phyloP scores from a whole-genome alignment of 2,329 filamentous ascomycete species.

The Diaporthe destruens region DNA sequence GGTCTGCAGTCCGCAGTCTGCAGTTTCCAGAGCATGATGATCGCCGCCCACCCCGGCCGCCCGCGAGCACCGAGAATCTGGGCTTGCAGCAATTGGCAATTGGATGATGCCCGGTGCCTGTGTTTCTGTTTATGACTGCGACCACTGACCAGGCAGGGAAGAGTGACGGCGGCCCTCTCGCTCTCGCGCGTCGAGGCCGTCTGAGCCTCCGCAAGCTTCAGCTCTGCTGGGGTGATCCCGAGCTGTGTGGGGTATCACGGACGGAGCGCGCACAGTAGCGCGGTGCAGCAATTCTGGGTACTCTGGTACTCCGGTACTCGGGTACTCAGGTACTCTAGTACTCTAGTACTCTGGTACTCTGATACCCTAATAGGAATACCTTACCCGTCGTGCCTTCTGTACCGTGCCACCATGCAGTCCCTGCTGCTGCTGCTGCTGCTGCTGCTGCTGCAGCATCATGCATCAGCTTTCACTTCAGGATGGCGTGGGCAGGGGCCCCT shows the following conservation, averaged over 20 bases:
- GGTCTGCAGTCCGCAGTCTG: too few relatives aligned
- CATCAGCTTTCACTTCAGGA: slow-evolving; percentile 31
- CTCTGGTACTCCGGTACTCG: background rate
- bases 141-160: background rate
- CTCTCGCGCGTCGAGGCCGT: slow-evolving; percentile 17
- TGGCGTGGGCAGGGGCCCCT: slow-evolving; percentile 18
- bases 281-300: background rate
- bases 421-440: slow-evolving; percentile 1
- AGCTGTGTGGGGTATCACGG: slow-evolving; percentile 33
- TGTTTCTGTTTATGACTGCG: background rate
- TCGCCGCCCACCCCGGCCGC: slow-evolving; percentile 14
- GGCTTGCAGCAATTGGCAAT: background rate
- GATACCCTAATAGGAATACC: background rate
- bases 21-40: slow-evolving; percentile 5
- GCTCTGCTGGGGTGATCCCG: slow-evolving; percentile 29
- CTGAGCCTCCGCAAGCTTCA: slow-evolving; percentile 33
- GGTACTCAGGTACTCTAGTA: too few relatives aligned
- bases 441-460: slow-evolving; percentile 21
- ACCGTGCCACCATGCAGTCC: background rate
- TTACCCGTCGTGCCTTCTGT: slow-evolving; percentile 13
- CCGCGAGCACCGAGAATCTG: slow-evolving; percentile 22
- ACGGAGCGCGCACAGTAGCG: slow-evolving; percentile 23
- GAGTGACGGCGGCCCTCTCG: background rate
- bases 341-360: too few relatives aligned
- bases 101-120: background rate